Evolutionary conservation across 2,329 filamentous ascomycete genomes (phyloP).

Genomic region (Parascedosporium putredinis): DNA sequence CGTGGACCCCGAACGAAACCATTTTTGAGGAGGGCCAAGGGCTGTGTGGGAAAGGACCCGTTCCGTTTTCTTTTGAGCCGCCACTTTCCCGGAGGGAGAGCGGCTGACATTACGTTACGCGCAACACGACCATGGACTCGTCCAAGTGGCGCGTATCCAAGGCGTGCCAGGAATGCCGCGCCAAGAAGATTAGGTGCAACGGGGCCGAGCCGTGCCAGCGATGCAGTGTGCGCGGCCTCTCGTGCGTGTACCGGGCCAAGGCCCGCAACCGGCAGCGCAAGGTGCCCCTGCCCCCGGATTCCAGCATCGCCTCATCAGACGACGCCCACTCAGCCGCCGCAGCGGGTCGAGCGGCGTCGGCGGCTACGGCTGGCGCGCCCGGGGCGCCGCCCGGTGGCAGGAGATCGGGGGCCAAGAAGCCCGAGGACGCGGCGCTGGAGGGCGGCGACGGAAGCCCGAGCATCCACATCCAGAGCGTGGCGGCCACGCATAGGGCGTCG

Average conservation of each 20-base stretch:
- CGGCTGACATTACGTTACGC: too few relatives aligned
- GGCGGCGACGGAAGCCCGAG: slow-evolving; percentile 11
- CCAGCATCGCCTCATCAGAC: not conserved
- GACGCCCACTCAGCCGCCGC: not conserved
- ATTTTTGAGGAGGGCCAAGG: too few relatives aligned
- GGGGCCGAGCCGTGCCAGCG: slow-evolving; percentile 20
- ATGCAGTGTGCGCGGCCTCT: slow-evolving; percentile 16
- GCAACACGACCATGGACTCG: slow-evolving; percentile 5
- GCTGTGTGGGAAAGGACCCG: too few relatives aligned
- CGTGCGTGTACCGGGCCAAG: slow-evolving; percentile 22
- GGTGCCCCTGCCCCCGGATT: slow-evolving; percentile 10
- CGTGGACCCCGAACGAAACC: not conserved
- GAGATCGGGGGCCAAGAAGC: not conserved
- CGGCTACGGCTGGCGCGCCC: too few relatives aligned
- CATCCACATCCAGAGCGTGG: slow-evolving; percentile 30
- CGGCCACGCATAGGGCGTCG: slow-evolving; percentile 33
- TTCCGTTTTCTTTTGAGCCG: too few relatives aligned
- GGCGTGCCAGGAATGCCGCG: slow-evolving; percentile 23
- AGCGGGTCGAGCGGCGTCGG: not conserved
- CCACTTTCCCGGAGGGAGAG: too few relatives aligned
- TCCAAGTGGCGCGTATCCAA: slow-evolving; percentile 18
- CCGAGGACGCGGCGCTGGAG: not conserved
- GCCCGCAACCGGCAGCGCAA: slow-evolving; percentile 20
- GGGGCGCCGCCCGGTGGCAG: too few relatives aligned
- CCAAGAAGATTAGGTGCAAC: slow-evolving; percentile 23